Percentiles rank a stretch among this genome's conserved stretches.
These are phyloP conservation scores for Dictyostelium purpureum DNA, from an alignment of 78 protist genomes.

Conservation along the genomic window DNA sequence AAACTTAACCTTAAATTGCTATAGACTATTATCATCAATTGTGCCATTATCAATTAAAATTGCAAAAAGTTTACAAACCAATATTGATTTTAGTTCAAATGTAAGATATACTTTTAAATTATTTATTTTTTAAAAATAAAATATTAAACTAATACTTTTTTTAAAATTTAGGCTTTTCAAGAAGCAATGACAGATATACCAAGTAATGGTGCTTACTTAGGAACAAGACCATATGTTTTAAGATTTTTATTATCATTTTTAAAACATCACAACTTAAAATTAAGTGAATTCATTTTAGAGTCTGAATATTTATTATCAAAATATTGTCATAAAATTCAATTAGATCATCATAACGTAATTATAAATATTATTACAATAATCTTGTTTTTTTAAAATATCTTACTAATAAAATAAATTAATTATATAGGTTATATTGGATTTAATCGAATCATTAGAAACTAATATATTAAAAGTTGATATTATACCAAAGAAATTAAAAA, in stretches of 20 bases:
- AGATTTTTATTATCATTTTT: constrained; percentile 56
- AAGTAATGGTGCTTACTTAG: constrained; percentile 28
- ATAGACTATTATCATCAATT: constrained; percentile 24
- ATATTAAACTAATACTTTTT: background rate
- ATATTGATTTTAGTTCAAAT: constrained; percentile 13
- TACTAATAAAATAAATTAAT: background rate
- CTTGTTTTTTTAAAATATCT: background rate
- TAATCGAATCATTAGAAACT: constrained; percentile 38
- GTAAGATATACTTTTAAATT: background rate
- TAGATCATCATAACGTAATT: constrained; percentile 47
- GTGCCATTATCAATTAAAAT: constrained; percentile 14
- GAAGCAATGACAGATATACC: constrained; percentile 30
- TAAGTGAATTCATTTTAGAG: constrained; percentile 26
- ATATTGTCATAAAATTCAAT: background rate
- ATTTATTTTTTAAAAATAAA: background rate
- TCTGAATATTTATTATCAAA: constrained; percentile 3
- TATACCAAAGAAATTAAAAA: background rate
- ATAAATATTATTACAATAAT: background rate
- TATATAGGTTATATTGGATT: constrained; percentile 33
- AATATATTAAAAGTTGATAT: background rate
- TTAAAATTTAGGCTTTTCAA: background rate
- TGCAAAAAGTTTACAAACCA: constrained; percentile 46
- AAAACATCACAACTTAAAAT: constrained; percentile 19
- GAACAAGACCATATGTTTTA: constrained; percentile 43
- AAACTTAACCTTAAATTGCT: constrained; percentile 8